Percentiles rank a stretch among this genome's conserved stretches.
These are phyloP conservation scores for Lentithecium fluviatile DNA, from an alignment of 495 filamentous ascomycete species.

Conservation along the genomic window DNA sequence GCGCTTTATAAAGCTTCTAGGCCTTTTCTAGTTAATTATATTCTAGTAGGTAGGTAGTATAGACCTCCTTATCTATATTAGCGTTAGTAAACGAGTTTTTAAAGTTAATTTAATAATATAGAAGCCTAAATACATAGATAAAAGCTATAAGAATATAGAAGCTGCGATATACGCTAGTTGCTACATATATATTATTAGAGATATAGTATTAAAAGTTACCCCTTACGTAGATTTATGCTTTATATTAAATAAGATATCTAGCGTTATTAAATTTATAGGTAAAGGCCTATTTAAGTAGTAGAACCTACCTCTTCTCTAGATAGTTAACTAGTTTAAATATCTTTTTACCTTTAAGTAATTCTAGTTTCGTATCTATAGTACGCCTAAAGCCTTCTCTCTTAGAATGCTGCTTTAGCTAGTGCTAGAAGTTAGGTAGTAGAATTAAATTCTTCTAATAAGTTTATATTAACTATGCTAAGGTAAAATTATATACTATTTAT, in stretches of 20 bases:
- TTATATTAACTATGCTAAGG: not conserved
- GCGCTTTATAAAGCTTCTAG: not conserved
- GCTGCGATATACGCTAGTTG: not conserved
- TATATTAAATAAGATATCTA: conserved; percentile 11
- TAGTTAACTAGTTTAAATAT: conserved; percentile 17
- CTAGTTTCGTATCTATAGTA: conserved; percentile 1
- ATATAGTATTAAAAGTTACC: conserved; percentile 2
- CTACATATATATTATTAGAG: not conserved
- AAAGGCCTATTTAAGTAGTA: conserved; percentile 18
- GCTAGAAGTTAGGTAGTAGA: not conserved
- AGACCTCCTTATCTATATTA: not conserved
- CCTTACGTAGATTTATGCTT: conserved; percentile 1
- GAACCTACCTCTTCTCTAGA: conserved; percentile 7
- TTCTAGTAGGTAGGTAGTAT: not conserved
- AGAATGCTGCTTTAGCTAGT: conserved; percentile 4
- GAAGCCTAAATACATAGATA: not conserved
- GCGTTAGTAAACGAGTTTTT: not conserved
- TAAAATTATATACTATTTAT: not conserved
- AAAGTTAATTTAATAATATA: conserved; percentile 4
- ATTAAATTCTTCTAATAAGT: not conserved
- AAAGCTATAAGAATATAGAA: not conserved
- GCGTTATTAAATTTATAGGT: conserved; percentile 10
- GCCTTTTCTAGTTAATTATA: not conserved
- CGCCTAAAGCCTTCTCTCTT: conserved; percentile 8
- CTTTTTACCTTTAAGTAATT: conserved; percentile 8